Evolutionary conservation across 2,329 filamentous ascomycete species (phyloP).

Genomic region (Colletotrichum echinochloae): DNA sequence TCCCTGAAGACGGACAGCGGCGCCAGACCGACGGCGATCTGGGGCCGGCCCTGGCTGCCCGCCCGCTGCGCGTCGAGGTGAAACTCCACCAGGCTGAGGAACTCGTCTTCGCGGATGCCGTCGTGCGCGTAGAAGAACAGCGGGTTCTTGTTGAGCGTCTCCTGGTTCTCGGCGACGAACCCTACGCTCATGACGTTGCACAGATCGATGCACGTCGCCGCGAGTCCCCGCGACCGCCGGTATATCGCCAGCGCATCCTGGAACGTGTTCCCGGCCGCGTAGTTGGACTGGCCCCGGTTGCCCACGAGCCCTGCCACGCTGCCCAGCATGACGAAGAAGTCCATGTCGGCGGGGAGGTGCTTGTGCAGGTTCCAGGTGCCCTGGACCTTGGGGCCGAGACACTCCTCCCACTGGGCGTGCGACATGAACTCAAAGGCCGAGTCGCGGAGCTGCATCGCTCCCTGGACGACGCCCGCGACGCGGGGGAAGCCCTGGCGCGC

Average conservation of each 20-base stretch:
- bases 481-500: slow-evolving; percentile 44
- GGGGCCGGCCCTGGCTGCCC: not conserved
- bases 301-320: slow-evolving; percentile 46
- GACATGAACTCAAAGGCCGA: slow-evolving; percentile 62
- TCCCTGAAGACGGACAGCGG: slow-evolving; percentile 20
- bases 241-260: not conserved
- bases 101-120: not conserved
- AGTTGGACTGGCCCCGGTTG: slow-evolving; percentile 36
- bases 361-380: slow-evolving; percentile 48
- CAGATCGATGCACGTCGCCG: not conserved
- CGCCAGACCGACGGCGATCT: slow-evolving; percentile 11
- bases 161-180: slow-evolving; percentile 26
- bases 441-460: slow-evolving; percentile 47
- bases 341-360: slow-evolving; percentile 47
- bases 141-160: slow-evolving; percentile 14
- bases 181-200: not conserved
- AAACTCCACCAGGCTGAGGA: slow-evolving; percentile 16
- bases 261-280: slow-evolving; percentile 1
- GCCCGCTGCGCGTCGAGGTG: slow-evolving; percentile 16
- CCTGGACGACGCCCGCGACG: slow-evolving; percentile 49
- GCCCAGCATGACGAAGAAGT: slow-evolving; percentile 52
- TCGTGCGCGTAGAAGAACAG: not conserved
- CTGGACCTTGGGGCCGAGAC: slow-evolving; percentile 52
- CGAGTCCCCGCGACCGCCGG: not conserved
- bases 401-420: slow-evolving; percentile 56